Base-by-base conservation (phyloP, 129 eudicot genomes). In the Escallonia herrerae region DNA sequence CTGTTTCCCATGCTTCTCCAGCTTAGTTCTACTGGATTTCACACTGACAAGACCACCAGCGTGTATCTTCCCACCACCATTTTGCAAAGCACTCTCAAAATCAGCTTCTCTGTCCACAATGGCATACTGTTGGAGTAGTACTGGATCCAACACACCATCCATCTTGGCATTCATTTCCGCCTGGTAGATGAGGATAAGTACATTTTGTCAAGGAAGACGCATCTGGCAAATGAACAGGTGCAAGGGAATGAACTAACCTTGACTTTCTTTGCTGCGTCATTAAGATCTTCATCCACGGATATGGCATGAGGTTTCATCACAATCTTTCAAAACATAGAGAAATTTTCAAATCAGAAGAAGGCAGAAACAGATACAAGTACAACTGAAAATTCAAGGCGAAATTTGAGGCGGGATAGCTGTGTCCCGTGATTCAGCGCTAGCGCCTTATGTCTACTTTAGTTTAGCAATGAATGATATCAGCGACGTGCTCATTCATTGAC, bases 231-330 rank as follows among this genome's bases (percentile, higher is more conserved):
- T 53, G 12, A 40, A 68, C 2, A 43, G 39, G 11, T 7, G 2
- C 15, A 44, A 5, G 62, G 39, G 49, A 71, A 37, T 48, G 42
- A 58, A 65, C 77, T 50, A 71, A 90, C 99, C 99, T 84, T 68
- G 62, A 86, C 97, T 86, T 89, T 67, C 56, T 77, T 80, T 44
- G 99, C 99, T 38, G 90, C 99, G 56, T 81, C 86, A 39, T 88
- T 76, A 22, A 91, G 88, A 75, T 87, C 97, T 66, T 91, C 95
- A 8, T 87, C 97, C 73, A 87, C 62, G 8, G 97, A 76, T 5
- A 85, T 67, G 0, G 74, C 67, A 65, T 85, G 97, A 52, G 97
- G 95, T 75, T 81, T 69, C 79, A 91, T 49, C 12, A 62, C 74
- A 66, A 90, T 72, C 97, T 90, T 75, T 22, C 5, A 39, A 58